Conservation (phyloP, 495 filamentous ascomycete species). For the Penicillium antarcticum region DNA sequence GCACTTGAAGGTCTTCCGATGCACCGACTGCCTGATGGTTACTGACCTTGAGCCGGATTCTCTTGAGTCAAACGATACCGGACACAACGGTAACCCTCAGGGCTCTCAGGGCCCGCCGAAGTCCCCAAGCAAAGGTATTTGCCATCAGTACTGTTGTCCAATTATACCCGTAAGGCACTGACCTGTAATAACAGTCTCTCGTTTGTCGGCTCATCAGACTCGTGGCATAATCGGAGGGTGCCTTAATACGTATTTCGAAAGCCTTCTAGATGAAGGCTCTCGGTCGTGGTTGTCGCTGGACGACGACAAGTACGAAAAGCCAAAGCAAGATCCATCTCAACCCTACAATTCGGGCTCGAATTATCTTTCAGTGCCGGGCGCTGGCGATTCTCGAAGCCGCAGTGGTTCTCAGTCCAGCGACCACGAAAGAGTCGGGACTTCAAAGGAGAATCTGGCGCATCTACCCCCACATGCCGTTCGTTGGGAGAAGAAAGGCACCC, state of each 20-base stretch:
- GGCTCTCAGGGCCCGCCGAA: constrained; percentile 1
- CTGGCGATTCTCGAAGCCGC: constrained; percentile 23
- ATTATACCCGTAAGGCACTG: not conserved
- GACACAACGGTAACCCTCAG: not conserved
- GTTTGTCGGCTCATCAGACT: constrained; percentile 47
- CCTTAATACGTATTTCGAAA: constrained; percentile 49
- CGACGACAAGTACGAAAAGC: constrained; percentile 13
- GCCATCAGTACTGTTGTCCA: not conserved
- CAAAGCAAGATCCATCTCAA: not conserved
- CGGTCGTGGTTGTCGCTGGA: constrained; percentile 10
- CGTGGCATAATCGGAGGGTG: constrained; percentile 51
- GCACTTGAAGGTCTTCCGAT: constrained; percentile 71
- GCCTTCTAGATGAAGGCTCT: constrained; percentile 21
- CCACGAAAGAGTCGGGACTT: constrained; percentile 9
- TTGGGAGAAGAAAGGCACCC: constrained; percentile 17
- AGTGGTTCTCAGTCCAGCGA: constrained; percentile 31
- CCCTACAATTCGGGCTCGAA: not conserved
- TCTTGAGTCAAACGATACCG: constrained; percentile 17
- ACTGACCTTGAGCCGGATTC: constrained; percentile 68
- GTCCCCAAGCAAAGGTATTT: constrained; percentile 3
- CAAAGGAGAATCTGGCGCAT: constrained; percentile 14
- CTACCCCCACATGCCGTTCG: constrained; percentile 13
- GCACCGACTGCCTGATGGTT: constrained; percentile 80
- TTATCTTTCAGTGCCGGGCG: constrained; percentile 19
- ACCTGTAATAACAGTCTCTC: constrained; percentile 21